Evolutionary conservation across 148 eudicot genomes (phyloP).

Genomic region (Silene conica): DNA sequence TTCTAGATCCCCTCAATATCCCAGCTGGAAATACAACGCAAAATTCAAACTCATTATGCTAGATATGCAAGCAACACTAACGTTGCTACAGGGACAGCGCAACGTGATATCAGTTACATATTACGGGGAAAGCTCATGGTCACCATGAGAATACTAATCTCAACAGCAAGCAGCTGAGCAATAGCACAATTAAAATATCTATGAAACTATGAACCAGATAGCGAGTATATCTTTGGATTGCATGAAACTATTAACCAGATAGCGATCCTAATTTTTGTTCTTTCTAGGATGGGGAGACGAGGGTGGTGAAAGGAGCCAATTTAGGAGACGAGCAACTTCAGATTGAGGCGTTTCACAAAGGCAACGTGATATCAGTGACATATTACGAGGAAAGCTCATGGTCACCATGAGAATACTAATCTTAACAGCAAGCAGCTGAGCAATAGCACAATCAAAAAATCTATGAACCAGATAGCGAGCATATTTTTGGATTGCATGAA

Average conservation of each 20-base stretch:
- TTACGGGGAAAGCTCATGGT: not conserved
- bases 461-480: too few relatives aligned
- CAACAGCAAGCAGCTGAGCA: not conserved
- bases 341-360: not conserved
- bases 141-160: not conserved
- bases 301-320: not conserved
- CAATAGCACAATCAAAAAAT: too few relatives aligned
- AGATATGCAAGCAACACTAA: not conserved
- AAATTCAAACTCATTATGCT: not conserved
- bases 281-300: not conserved
- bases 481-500: too few relatives aligned
- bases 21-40: conserved; percentile 51
- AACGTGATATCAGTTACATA: not conserved
- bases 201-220: too few relatives aligned
- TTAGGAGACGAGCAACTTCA: not conserved
- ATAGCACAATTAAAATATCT: too few relatives aligned
- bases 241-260: too few relatives aligned
- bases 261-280: not conserved
- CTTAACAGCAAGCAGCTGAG: not conserved
- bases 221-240: too few relatives aligned
- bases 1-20: conserved; percentile 89
- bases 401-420: not conserved
- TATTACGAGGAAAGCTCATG: too few relatives aligned
- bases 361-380: too few relatives aligned
- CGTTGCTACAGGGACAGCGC: not conserved